Percentiles rank a stretch among this genome's conserved stretches.
phyloP scores from a whole-genome alignment of 805 yeast species.

The Saccharomycopsis guyanensis region DNA sequence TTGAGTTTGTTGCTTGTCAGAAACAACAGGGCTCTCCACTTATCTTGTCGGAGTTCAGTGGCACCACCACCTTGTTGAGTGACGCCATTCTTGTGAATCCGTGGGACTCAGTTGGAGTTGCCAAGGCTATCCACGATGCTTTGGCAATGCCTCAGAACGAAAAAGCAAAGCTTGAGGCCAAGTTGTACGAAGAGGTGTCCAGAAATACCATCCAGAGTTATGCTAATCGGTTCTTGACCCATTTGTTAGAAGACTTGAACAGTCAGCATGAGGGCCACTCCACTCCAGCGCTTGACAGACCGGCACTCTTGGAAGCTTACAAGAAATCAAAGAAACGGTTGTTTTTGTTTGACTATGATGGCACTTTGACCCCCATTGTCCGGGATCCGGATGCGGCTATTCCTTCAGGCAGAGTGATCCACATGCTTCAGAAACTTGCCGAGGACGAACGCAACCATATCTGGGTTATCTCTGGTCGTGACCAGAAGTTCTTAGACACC shows the following conservation, averaged over 20 bases:
- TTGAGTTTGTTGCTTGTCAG: slow-evolving; percentile 87
- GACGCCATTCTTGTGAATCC: slow-evolving; percentile 87
- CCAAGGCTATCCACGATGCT: slow-evolving; percentile 70
- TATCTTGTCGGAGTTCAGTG: slow-evolving; percentile 88
- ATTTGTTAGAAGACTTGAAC: slow-evolving; percentile 35
- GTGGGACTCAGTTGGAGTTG: slow-evolving; percentile 93
- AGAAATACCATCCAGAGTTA: slow-evolving; percentile 73
- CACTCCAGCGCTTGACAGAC: slow-evolving; percentile 78
- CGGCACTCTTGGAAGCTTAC: slow-evolving; percentile 53
- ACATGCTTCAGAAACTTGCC: slow-evolving; percentile 51
- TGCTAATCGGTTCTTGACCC: slow-evolving; percentile 56
- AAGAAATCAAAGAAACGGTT: slow-evolving; percentile 56
- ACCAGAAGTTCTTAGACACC: slow-evolving; percentile 77
- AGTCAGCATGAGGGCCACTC: slow-evolving; percentile 38
- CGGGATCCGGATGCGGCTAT: slow-evolving; percentile 97
- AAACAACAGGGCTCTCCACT: slow-evolving; percentile 64
- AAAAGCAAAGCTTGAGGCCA: slow-evolving; percentile 39
- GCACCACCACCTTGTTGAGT: slow-evolving; percentile 63
- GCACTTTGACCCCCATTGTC: slow-evolving; percentile 94
- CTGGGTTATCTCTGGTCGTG: slow-evolving; percentile 96
- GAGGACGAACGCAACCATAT: slow-evolving; percentile 76
- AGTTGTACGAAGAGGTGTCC: slow-evolving; percentile 56
- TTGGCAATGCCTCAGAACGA: slow-evolving; percentile 45
- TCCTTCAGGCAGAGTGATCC: slow-evolving; percentile 68
- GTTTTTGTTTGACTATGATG: slow-evolving; percentile 93